Percentiles rank a stretch among this genome's conserved stretches.
Conservation (phyloP, 2,329 filamentous ascomycete species). For the Chalaropsis ovoidea region DNA sequence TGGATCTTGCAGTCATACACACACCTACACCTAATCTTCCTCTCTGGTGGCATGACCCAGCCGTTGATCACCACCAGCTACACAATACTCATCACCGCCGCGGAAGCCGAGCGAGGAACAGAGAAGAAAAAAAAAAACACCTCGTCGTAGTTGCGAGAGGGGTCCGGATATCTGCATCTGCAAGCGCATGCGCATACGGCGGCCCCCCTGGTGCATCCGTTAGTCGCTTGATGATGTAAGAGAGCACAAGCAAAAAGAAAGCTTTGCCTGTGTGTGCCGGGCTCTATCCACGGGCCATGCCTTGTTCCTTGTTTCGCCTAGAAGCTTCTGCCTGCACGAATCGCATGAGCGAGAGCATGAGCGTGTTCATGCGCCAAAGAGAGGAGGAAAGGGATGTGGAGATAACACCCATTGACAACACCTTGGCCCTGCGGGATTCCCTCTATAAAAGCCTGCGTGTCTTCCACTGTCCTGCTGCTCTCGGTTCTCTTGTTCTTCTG, state of each 20-base stretch:
- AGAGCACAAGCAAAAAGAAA: slow-evolving; percentile 10
- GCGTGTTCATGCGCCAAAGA: slow-evolving; percentile 9
- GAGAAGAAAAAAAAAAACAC: not conserved
- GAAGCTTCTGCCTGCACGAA: slow-evolving; percentile 13
- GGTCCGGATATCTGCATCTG: not conserved
- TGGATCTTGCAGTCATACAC: not conserved
- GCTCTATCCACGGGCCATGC: slow-evolving; percentile 6
- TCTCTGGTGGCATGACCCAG: not conserved
- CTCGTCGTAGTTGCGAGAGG: not conserved
- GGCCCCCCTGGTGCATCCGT: not conserved
- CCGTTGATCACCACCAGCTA: not conserved
- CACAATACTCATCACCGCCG: not conserved
- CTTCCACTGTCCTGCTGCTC: not conserved
- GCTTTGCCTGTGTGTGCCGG: slow-evolving; percentile 5
- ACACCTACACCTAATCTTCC: not conserved
- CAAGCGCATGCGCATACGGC: not conserved
- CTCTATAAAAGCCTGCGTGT: not conserved
- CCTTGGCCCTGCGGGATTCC: not conserved
- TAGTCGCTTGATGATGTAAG: not conserved
- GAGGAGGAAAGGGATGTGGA: not conserved
- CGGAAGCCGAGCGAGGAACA: not conserved
- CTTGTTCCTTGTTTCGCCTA: slow-evolving; percentile 3
- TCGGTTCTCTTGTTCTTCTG: slow-evolving; percentile 2
- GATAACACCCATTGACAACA: not conserved
- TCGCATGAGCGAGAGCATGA: slow-evolving; percentile 8